Evolutionary conservation across 306 rosid genomes (phyloP), one percentile per base, ranked within the genome.

Genomic region (Dalbergia cochinchinensis): DNA sequence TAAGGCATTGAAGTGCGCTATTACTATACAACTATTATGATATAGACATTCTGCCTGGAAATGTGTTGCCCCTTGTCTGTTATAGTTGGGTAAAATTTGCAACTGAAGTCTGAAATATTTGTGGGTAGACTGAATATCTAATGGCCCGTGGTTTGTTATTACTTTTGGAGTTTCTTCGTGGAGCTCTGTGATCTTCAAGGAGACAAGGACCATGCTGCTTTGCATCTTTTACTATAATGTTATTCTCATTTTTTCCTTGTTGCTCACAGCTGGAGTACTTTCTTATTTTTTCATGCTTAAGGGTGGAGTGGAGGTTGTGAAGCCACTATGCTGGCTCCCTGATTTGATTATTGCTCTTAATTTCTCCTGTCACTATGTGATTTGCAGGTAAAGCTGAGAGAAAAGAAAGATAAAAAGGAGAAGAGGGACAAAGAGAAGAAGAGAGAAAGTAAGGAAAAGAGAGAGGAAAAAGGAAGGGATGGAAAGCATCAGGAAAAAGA

Each of bases 371-470:
- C 33, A 35, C 31, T 26, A 5, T 65, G 59, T 58, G 65, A 67
- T 68, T 73, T 83, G 71, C 89, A 95, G 99, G 98, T 89, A 83
- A 86, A 91, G 77, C 84, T 83, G 15, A 90, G 74, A 83, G 97
- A 92, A 19, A 91, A 81, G 78, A 91, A 89, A 78, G 89, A 80
- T 68, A 95, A 90, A 79, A 91, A 93, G 81, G 98, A 93, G 51
- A 95, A 87, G 80, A 91, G 57, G 83, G 98, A 88, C 64, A 92
- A 85, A 69, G 97, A 90, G 78, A 91, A 90, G 78, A 91, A 88
- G 90, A 88, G 73, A 83, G 98, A 89, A 69, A 81, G 83, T 63
- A 90, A 82, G 80, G 99, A 91, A 62, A 93, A 88, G 82, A 80
- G 91, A 76, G 94, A 90, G 69, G 91, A 86, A 78, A 94, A 92